Percentiles rank a stretch among this genome's conserved stretches.
These are phyloP conservation scores for Auxenochlorella protothecoides DNA, from an alignment of 139 green algal species.

Conservation along the genomic window DNA sequence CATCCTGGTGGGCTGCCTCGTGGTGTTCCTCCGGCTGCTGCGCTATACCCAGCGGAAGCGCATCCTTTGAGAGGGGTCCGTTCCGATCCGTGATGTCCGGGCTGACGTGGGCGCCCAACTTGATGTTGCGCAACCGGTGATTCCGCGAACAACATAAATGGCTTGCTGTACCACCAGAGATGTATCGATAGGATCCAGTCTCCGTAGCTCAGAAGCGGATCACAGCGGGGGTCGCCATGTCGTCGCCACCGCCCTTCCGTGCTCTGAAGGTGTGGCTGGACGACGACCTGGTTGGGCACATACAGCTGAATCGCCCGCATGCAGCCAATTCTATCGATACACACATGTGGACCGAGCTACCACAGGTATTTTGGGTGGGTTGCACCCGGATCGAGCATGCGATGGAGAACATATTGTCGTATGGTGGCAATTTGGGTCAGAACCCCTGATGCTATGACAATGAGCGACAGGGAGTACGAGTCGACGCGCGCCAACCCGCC, in stretches of 20 bases:
- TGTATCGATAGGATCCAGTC: too few species aligned
- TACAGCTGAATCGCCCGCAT: constrained; percentile 2
- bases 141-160: too few species aligned
- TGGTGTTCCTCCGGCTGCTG: constrained; percentile 60
- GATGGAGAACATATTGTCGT: neutral
- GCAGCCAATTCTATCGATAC: constrained; percentile 12
- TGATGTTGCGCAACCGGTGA: too few species aligned
- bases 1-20: constrained; percentile 64
- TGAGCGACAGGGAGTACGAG: too few species aligned
- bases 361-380: neutral
- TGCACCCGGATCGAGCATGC: too few species aligned
- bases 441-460: too few species aligned
- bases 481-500: too few species aligned
- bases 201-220: too few species aligned
- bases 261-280: neutral
- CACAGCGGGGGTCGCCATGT: neutral
- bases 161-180: too few species aligned
- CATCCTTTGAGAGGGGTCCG: constrained; percentile 50
- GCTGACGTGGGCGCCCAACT: too few species aligned
- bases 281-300: neutral
- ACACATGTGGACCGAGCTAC: constrained; percentile 13
- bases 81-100: too few species aligned
- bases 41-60: constrained; percentile 60
- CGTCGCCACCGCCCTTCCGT: neutral
- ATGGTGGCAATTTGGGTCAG: neutral